Evolutionary conservation across 2,329 filamentous ascomycete genomes (phyloP).

Genomic region (Alternaria infectoria): DNA sequence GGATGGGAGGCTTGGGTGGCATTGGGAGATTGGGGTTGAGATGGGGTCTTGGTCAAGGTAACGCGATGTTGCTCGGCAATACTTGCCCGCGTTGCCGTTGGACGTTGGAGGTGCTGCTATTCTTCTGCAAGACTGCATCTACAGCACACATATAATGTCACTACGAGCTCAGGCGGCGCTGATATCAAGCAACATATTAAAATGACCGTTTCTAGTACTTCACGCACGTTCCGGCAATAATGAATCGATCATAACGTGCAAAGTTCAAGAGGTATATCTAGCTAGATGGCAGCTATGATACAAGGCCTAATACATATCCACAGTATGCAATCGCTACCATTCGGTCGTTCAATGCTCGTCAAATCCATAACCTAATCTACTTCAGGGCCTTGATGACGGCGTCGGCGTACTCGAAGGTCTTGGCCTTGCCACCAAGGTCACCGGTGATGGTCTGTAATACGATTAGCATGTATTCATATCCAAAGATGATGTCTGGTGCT

Average conservation of each 20-base stretch:
- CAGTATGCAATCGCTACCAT: constrained; percentile 45
- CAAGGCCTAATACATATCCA: constrained; percentile 48
- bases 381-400: constrained; percentile 79
- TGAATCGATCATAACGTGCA: constrained; percentile 1
- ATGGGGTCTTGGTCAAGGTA: neutral
- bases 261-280: constrained; percentile 25
- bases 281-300: constrained; percentile 44
- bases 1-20: constrained; percentile 34
- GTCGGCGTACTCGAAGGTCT: constrained; percentile 90
- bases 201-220: neutral
- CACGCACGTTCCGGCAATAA: neutral
- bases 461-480: constrained; percentile 16
- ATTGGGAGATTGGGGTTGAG: constrained; percentile 11
- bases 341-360: constrained; percentile 34
- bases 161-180: neutral
- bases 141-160: neutral
- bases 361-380: constrained; percentile 38
- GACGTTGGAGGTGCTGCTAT: neutral
- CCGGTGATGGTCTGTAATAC: constrained; percentile 74
- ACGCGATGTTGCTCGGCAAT: constrained; percentile 9
- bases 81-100: constrained; percentile 7
- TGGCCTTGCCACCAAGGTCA: constrained; percentile 93
- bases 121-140: neutral
- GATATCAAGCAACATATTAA: neutral
- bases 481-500: constrained; percentile 23